Base-by-base conservation (phyloP, 1,139 yeast genomes). In the Zygosaccharomyces sapae region DNA sequence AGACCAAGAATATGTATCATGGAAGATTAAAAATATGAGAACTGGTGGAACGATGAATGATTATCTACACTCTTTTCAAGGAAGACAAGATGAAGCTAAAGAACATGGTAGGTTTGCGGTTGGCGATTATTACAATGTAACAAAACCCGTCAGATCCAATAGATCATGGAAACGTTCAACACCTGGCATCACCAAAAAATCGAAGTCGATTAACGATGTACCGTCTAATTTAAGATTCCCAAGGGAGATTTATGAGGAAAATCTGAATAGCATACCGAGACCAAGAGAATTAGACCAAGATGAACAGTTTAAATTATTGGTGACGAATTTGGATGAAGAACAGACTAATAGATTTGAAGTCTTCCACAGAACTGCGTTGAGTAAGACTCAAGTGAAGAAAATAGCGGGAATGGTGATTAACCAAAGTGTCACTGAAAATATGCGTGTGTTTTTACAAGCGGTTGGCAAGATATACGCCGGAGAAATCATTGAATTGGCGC, bases 281-380 rank as follows among this genome's bases (percentile, higher is more conserved):
- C 53, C 59, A 10, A 53, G 66, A 35, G 69, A 68, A 33, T 56
- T 73, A 31, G 69, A 68, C 33, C 74, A 73, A 16, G 74, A 70
- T 45, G 90, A 83, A 44, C 75, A 79, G 51, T 76, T 80, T 63
- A 76, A 86, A 54, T 61, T 88, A 24, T 69, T 90, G 53, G 76
- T 89, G 53, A 79, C 87, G 18, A 80, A 81, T 55, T 80, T 92
- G 62, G 82, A 85, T 50, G 79, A 79, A n/a, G 86, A 82, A 35
- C 97, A 92, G 62, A 83, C 87, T 83, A 83, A 83, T 51, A 69
- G 96, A 44, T 90, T 89, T 66, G 97, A 89, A 63, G 87, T 86
- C 9, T 89, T 83, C 64, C 76, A 96, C 55, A 74, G 97, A 55
- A 85, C 95, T 47, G 84, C 88, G 31, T 71, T 92, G 43, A 88